A percentile compares a stretch with the other conserved stretches of the same genome.
These are phyloP conservation scores for Talaromyces sp. DNA, from an alignment of 2,329 filamentous ascomycete genomes.

Conservation along the genomic window DNA sequence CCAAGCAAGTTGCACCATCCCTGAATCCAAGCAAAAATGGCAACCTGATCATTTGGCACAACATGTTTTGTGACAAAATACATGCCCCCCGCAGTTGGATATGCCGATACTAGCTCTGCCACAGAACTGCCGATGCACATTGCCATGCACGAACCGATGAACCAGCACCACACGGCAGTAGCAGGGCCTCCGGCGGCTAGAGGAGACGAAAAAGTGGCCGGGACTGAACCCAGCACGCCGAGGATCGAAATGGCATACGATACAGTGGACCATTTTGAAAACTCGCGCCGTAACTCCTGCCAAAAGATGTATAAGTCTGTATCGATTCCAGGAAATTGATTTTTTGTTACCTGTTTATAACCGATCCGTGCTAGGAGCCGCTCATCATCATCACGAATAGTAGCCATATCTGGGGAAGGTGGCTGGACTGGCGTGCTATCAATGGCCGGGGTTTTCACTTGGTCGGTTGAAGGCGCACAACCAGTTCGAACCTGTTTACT, in stretches of 20 bases:
- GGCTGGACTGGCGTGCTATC: background rate
- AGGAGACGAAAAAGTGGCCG: constrained; percentile 57
- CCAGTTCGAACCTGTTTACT: background rate
- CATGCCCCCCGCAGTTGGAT: constrained; percentile 63
- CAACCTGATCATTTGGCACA: constrained; percentile 55
- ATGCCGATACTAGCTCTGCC: constrained; percentile 61
- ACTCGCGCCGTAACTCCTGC: constrained; percentile 57
- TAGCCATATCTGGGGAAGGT: constrained; percentile 26
- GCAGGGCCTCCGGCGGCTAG: constrained; percentile 56
- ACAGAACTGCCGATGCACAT: constrained; percentile 61
- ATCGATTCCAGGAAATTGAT: background rate
- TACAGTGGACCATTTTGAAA: constrained; percentile 62
- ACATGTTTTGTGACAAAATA: constrained; percentile 64
- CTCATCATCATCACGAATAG: constrained; percentile 54
- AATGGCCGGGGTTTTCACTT: background rate
- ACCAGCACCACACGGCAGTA: constrained; percentile 62
- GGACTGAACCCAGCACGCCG: constrained; percentile 60
- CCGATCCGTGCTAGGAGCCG: constrained; percentile 56
- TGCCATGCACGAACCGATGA: constrained; percentile 59
- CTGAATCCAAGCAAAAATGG: constrained; percentile 60
- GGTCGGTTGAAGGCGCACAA: background rate
- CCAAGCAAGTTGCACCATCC: constrained; percentile 64
- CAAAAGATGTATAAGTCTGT: background rate
- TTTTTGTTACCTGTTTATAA: constrained; percentile 52
- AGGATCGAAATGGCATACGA: constrained; percentile 63